Evolutionary conservation across 2,329 filamentous ascomycete species (phyloP).

Genomic region (Orbilia ellipsospora): DNA sequence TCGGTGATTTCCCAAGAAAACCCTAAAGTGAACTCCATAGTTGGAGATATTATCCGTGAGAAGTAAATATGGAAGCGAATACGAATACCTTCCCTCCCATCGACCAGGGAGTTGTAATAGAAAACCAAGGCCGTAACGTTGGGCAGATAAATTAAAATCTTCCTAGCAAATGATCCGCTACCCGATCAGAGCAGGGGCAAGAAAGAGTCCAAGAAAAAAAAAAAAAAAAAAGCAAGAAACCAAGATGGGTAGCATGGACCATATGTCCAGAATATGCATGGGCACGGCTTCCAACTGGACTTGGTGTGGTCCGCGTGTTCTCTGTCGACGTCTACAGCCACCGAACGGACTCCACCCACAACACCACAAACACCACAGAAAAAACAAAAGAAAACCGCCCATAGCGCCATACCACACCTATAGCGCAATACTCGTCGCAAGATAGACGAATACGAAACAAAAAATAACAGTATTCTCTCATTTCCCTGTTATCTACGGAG

Average conservation of each 20-base stretch:
- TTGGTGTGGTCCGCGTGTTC: slow-evolving; percentile 40
- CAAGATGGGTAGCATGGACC: slow-evolving; percentile 30
- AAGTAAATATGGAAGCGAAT: slow-evolving; percentile 43
- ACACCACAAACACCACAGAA: not conserved
- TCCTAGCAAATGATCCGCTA: slow-evolving; percentile 15
- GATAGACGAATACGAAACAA: slow-evolving; percentile 24
- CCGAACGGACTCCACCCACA: slow-evolving; percentile 27
- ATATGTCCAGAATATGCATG: slow-evolving; percentile 8
- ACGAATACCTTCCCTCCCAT: slow-evolving; percentile 13
- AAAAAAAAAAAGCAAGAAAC: no score
- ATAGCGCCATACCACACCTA: slow-evolving; percentile 6
- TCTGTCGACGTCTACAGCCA: slow-evolving; percentile 43
- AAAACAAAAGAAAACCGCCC: slow-evolving; percentile 7
- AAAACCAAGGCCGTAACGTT: not conserved
- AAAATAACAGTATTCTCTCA: not conserved
- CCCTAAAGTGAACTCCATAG: not conserved
- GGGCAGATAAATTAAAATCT: not conserved
- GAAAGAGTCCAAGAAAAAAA: no score
- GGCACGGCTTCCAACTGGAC: slow-evolving; percentile 4
- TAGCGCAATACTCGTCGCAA: slow-evolving; percentile 11
- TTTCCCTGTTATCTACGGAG: slow-evolving; percentile 37
- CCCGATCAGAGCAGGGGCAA: slow-evolving; percentile 16
- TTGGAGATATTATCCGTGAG: not conserved
- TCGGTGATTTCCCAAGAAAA: not conserved
- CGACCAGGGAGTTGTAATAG: slow-evolving; percentile 3